Evolutionary conservation across 2,329 filamentous ascomycete genomes (phyloP), one percentile per base, ranked within the genome.

Genomic region (Dactylella cylindrospora): DNA sequence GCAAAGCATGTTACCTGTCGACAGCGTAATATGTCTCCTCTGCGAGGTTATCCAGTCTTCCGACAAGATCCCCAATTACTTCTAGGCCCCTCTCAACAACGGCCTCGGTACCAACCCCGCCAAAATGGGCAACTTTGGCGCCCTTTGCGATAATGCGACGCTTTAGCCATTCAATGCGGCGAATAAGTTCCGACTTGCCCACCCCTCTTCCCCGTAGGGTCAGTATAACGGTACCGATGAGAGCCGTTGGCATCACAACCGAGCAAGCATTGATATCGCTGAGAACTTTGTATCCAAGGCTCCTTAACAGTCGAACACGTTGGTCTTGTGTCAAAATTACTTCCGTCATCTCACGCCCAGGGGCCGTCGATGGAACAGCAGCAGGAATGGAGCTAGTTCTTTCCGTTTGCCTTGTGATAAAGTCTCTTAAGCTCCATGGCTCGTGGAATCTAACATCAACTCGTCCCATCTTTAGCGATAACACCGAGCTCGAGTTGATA

Each of bases 401-500:
- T 74, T 39, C 75, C 73, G 39, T 79, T 73, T 97, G 90, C 45
- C 88, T 82, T 46, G 84, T 79, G 39, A 98, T 81, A 71, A 95
- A 98, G 7, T 80, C 79, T 12, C 86, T 79, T 41, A 98, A 72
- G 69, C 89, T 95, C 93, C 93, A 98, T 0, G 93, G 91, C 71
- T 97, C 86, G 69, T 97, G 89, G 73, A 98, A 98, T 17, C 93
- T 84, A 51, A 97, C 89, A 72, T 98, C 93, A 0, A 98, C 90
- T 17, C 93, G 80, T 1, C 93, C 93, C 3, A 98, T 79, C 66
- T 90, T 88, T 15, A 97, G 76, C 0, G 89, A 95, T 3, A 98
- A 76, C 1, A 98, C 85, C 0, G 88, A 95, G 0, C 90, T 94
- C 22, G 88, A 83, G 1, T 85, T 86, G n/a, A 98, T 75, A 68